phyloP scores from a whole-genome alignment of 352 stramenopile genomes.

The Phytophthora pinifolia region DNA sequence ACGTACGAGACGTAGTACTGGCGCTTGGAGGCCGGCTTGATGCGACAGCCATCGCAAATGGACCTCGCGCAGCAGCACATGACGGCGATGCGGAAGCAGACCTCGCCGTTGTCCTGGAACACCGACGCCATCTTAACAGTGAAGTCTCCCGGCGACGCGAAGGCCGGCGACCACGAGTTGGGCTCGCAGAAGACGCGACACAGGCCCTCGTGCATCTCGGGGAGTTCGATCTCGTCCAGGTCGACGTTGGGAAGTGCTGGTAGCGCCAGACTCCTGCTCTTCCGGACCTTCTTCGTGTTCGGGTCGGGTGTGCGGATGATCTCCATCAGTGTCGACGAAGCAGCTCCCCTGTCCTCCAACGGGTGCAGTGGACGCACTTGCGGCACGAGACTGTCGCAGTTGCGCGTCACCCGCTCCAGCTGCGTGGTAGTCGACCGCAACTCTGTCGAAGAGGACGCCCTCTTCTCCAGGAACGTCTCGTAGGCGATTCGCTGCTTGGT shows the following conservation, averaged over 20 bases:
- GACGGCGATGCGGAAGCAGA: slow-evolving; percentile 53
- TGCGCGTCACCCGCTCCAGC: slow-evolving; percentile 23
- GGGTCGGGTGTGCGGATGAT: slow-evolving; percentile 21
- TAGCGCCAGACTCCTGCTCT: slow-evolving; percentile 23
- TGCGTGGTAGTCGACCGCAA: slow-evolving; percentile 4
- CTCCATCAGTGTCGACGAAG: slow-evolving; percentile 25
- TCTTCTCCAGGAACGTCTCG: slow-evolving; percentile 37
- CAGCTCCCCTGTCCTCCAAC: not conserved
- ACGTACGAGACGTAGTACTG: slow-evolving; percentile 74
- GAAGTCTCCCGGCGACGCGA: slow-evolving; percentile 74
- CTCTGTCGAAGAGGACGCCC: slow-evolving; percentile 5
- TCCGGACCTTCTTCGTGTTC: slow-evolving; percentile 15
- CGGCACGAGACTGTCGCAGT: slow-evolving; percentile 24
- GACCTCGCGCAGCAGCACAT: slow-evolving; percentile 59
- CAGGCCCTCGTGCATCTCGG: slow-evolving; percentile 61
- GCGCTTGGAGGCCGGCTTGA: slow-evolving; percentile 41
- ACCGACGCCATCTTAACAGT: slow-evolving; percentile 69
- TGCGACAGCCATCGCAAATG: slow-evolving; percentile 46
- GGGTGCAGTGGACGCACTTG: slow-evolving; percentile 26
- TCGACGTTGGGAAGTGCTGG: slow-evolving; percentile 23
- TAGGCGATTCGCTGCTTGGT: slow-evolving; percentile 27
- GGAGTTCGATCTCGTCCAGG: slow-evolving; percentile 66
- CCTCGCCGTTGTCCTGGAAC: slow-evolving; percentile 37
- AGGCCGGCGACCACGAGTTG: slow-evolving; percentile 69
- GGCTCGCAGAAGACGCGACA: slow-evolving; percentile 70